These are phyloP conservation scores for Grosmannia serpens DNA, from an alignment of 2,329 filamentous ascomycete genomes.

Conservation along the genomic window DNA sequence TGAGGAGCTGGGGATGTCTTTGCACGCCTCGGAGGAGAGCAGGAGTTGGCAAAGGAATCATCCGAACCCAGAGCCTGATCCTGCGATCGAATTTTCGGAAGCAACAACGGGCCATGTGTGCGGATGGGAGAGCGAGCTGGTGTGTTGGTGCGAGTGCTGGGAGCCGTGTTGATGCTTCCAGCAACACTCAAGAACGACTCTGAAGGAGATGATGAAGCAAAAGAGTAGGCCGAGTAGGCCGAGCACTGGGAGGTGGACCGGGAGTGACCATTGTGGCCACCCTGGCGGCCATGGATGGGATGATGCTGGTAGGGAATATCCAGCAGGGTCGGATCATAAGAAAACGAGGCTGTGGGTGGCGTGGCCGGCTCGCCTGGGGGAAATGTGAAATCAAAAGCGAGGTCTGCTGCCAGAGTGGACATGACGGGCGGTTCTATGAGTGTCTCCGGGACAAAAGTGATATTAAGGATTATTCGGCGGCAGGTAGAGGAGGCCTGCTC, in stretches of 20 bases:
- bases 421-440: background rate
- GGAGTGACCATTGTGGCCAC: constrained; percentile 33
- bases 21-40: constrained; percentile 40
- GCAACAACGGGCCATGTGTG: constrained; percentile 66
- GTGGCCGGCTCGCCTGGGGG: constrained; percentile 39
- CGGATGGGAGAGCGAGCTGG: constrained; percentile 60
- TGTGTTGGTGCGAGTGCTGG: constrained; percentile 53
- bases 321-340: constrained; percentile 45
- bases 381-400: constrained; percentile 51
- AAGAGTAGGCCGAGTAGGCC: constrained; percentile 41
- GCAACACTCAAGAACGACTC: constrained; percentile 42
- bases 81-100: constrained; percentile 78
- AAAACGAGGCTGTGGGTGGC: constrained; percentile 31
- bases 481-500: constrained; percentile 16
- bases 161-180: background rate
- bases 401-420: constrained; percentile 48
- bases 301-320: constrained; percentile 37
- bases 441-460: constrained; percentile 4
- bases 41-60: constrained; percentile 25
- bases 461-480: constrained; percentile 14
- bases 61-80: constrained; percentile 62
- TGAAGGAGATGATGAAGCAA: constrained; percentile 46
- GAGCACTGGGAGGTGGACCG: constrained; percentile 56
- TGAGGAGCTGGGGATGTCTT: constrained; percentile 35
- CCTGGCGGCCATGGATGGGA: background rate